A percentile compares a stretch with the other conserved stretches of the same genome.
phyloP scores from a whole-genome alignment of 371 early-diverging fungal species.

The Mucor plumbeus region DNA sequence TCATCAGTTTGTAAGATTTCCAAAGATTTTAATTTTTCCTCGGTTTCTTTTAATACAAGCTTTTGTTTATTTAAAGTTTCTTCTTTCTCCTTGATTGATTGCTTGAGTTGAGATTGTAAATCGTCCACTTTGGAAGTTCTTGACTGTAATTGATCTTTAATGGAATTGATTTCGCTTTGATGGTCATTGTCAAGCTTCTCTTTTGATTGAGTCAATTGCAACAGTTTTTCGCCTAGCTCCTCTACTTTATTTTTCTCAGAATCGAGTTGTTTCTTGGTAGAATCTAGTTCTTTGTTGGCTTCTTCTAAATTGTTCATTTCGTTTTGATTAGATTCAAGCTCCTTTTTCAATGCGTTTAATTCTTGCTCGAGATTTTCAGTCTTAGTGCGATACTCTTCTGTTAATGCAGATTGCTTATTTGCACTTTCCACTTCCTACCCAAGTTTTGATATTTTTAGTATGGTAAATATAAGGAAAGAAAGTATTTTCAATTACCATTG shows the following conservation, averaged over 20 bases:
- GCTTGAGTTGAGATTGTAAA: slow-evolving; percentile 10
- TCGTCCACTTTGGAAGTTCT: background rate
- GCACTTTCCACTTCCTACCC: background rate
- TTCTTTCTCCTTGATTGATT: background rate
- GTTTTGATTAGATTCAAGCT: slow-evolving; percentile 3
- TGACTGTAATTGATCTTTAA: background rate
- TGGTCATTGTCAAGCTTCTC: background rate
- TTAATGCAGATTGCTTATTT: background rate
- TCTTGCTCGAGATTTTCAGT: slow-evolving; percentile 8
- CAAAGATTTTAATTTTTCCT: background rate
- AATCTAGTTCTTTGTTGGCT: no score
- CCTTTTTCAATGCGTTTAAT: slow-evolving; percentile 10
- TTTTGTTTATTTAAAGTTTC: background rate
- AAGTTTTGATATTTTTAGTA: background rate
- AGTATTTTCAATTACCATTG: background rate
- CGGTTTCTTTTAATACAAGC: background rate
- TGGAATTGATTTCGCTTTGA: background rate
- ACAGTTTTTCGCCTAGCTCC: background rate
- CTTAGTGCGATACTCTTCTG: background rate
- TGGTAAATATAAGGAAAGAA: background rate
- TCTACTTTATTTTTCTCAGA: background rate
- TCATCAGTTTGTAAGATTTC: background rate
- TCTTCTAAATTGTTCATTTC: background rate
- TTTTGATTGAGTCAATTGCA: background rate
- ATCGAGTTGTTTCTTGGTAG: background rate